These are phyloP conservation scores for Pyrenophora teres DNA, from an alignment of 2,329 filamentous ascomycete species.

Conservation along the genomic window DNA sequence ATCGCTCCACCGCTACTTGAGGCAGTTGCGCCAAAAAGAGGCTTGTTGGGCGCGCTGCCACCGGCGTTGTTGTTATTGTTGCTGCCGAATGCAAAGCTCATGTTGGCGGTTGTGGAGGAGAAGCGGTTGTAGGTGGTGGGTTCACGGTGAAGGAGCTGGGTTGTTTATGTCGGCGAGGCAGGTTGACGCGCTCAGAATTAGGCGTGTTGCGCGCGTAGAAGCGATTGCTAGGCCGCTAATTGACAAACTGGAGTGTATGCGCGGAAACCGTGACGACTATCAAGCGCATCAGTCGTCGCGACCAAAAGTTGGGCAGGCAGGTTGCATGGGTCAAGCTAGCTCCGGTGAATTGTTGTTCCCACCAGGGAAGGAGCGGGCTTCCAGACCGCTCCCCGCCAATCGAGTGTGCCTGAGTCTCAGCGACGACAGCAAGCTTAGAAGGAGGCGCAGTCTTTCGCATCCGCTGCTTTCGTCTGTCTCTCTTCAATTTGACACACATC, in stretches of 20 bases:
- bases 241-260: conserved; percentile 7
- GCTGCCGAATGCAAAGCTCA: conserved; percentile 40
- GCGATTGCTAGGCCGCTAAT: conserved; percentile 3
- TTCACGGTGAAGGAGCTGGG: conserved; percentile 13
- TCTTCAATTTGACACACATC: background rate
- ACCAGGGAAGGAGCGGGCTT: conserved; percentile 10
- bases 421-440: conserved; percentile 23
- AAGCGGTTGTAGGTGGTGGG: conserved; percentile 20
- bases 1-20: conserved; percentile 31
- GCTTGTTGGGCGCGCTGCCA: conserved; percentile 34
- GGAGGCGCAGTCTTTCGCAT: conserved; percentile 24
- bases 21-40: conserved; percentile 36
- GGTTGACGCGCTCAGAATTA: conserved; percentile 2
- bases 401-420: conserved; percentile 24
- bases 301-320: conserved; percentile 38
- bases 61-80: conserved; percentile 17
- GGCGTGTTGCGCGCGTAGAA: conserved; percentile 2
- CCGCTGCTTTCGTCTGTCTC: background rate
- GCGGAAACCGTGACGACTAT: conserved; percentile 20
- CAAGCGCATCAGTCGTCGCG: conserved; percentile 27
- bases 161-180: conserved; percentile 3
- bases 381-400: conserved; percentile 23
- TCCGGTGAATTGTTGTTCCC: conserved; percentile 34
- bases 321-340: conserved; percentile 26
- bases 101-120: conserved; percentile 21